Base-by-base conservation (phyloP, 1,139 yeast species). In the Geotrichum europaeum region DNA sequence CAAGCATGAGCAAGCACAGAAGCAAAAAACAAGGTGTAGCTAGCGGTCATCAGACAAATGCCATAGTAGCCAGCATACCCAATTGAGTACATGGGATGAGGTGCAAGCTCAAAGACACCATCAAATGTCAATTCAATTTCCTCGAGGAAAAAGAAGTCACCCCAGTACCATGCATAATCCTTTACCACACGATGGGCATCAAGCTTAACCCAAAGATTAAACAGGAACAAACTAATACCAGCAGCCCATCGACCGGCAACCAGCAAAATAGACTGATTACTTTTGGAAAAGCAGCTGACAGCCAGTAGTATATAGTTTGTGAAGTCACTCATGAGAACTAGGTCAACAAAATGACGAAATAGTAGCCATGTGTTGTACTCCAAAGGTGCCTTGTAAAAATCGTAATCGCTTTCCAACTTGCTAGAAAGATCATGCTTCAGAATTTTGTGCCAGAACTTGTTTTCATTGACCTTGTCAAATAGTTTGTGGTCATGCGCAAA, bases 81-180 rank as follows among this genome's bases (percentile, higher is more conserved):
- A 59, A 90, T 87, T 0, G 96, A 88, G 73, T 89, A 89, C 96
- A 89, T 89, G 60, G 96, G 96, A 72, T 89, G 96, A 50, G 96
- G 96, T 15, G 94, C 90, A 82, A 89, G 82, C 73, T 89, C 96
- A 72, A 89, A 89, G 12, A 89, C 96, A 54, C 96, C 96, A 72
- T 90, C 96, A 74, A 89, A 89, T 43, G 89, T 87, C 69, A 89
- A 80, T 64, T 87, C 87, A 69, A 86, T 84, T 67, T 89, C 89
- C 71, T 89, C 87, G 64, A 92, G 80, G 75, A 87, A 88, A 79
- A 89, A 89, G 76, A 89, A 89, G 73, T 89, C 96, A 40, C 96
- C 96, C 96, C 96, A 89, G 74, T 89, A 89, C 96, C 96, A 89
- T 13, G 96, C 96, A 71, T 85, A 90, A 73, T 89, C 96, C 71